Evolutionary conservation across 768 basidiomycete genomes (phyloP), one percentile per base, ranked within the genome.

Genomic region (Hericium erinaceus): DNA sequence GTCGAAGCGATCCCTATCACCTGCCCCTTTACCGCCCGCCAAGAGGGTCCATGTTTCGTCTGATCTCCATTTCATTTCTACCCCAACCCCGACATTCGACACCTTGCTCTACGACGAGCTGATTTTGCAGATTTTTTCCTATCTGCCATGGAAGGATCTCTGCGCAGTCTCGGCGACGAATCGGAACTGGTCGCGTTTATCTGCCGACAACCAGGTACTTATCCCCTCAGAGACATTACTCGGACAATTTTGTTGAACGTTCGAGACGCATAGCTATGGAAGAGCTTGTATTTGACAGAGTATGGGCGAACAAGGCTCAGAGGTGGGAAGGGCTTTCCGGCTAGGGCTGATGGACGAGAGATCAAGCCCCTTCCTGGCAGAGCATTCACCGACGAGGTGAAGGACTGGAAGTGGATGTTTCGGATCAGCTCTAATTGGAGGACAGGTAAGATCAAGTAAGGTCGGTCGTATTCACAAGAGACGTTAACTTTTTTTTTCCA

Each of bases 341-440:
- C 74, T 9, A 73, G 80, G 51, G 68, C 70, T 6, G 83, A 87
- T 64, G 83, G 82, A 4, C 74, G 82, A 58, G 77, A 82, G 66
- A 69, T 84, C 22, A 82, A 75, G 64, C 74, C 78, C 2, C 71
- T 91, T 28, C 87, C 87, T 11, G 76, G 74, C 26, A 70, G 83
- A 66, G 78, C 40, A 26, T 52, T 56, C 44, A 61, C 71, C 58
- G 67, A 70, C 39, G 67, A 73, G 33, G 58, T 70, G 49, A 80
- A 77, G 66, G 82, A 89, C 65, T 92, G 89, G 89, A 90, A 88
- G 69, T 87, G 81, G 80, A 89, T 91, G 88, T 91, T 89, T 69
- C 79, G 87, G 56, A 86, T 90, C 60, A 89, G 86, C 63, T 82
- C 82, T 15, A 91, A 91, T 63, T 92, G 89, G 89, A 79, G 79